Percentiles rank a stretch among this genome's conserved stretches.
Evolutionary conservation across 1,284 basidiomycete species (phyloP).

Genomic region (Ceratobasidium sp.): DNA sequence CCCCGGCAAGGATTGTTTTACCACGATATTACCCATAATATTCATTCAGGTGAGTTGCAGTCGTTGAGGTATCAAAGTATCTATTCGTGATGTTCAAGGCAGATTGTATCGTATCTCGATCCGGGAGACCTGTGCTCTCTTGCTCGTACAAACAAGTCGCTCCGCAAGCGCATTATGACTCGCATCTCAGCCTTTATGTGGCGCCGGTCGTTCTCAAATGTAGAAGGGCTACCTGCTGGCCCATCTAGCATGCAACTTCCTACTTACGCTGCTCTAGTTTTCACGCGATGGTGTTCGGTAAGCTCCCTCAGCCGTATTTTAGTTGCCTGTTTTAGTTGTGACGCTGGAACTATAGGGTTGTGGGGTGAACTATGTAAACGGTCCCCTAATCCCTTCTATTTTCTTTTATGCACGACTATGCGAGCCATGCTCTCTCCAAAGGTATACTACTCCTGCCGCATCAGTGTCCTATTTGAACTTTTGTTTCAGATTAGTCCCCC

Average conservation of each 20-base stretch:
- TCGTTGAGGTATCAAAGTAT: too few relatives aligned
- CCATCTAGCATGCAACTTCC: background rate
- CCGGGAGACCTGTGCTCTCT: conserved; percentile 3
- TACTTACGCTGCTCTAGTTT: conserved; percentile 9
- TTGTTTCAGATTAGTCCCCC: too few relatives aligned
- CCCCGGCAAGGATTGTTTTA: too few relatives aligned
- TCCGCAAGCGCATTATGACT: background rate
- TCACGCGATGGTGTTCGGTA: conserved; percentile 20
- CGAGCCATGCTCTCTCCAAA: too few relatives aligned
- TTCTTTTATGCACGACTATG: background rate
- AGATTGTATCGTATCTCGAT: conserved; percentile 51
- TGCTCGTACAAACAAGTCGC: background rate
- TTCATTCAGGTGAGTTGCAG: too few relatives aligned
- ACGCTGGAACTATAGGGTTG: conserved; percentile 5
- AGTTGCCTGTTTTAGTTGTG: background rate
- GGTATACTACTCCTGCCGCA: too few relatives aligned
- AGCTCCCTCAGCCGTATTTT: background rate
- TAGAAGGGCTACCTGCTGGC: background rate
- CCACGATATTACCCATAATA: too few relatives aligned
- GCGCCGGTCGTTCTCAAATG: conserved; percentile 10
- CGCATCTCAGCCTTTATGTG: background rate
- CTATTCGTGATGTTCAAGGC: too few relatives aligned
- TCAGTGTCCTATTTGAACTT: too few relatives aligned
- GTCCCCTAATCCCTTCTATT: background rate
- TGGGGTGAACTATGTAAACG: background rate